Percentiles rank a stretch among this genome's conserved stretches.
Conservation (phyloP, 2,329 filamentous ascomycete species). For the Colletotrichum lupini region DNA sequence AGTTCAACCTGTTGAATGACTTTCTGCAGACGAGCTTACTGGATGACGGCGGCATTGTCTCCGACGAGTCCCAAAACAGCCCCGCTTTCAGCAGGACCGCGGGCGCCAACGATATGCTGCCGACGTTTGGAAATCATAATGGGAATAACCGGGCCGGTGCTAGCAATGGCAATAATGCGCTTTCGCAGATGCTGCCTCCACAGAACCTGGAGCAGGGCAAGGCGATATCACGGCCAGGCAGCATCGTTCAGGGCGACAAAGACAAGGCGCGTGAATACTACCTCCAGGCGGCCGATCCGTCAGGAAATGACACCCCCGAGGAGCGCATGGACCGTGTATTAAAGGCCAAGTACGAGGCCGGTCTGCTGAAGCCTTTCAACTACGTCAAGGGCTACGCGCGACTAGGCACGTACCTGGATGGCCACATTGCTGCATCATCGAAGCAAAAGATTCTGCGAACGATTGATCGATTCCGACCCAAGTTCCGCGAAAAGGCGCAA, state of each 20-base stretch:
- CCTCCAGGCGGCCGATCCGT: slow-evolving; percentile 94
- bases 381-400: slow-evolving; percentile 97
- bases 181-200: slow-evolving; percentile 57
- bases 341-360: slow-evolving; percentile 95
- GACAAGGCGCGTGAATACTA: slow-evolving; percentile 92
- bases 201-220: slow-evolving; percentile 59
- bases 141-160: slow-evolving; percentile 37
- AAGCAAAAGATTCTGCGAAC: slow-evolving; percentile 93
- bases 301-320: slow-evolving; percentile 85
- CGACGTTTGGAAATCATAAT: slow-evolving; percentile 58
- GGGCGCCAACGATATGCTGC: slow-evolving; percentile 59
- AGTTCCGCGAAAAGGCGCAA: slow-evolving; percentile 95
- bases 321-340: slow-evolving; percentile 95
- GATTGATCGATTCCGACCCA: slow-evolving; percentile 91
- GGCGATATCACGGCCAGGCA: slow-evolving; percentile 69
- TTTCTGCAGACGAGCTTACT: slow-evolving; percentile 93
- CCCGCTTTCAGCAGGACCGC: slow-evolving; percentile 52
- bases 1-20: slow-evolving; percentile 97
- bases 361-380: slow-evolving; percentile 95
- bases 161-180: slow-evolving; percentile 40
- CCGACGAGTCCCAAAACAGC: slow-evolving; percentile 72
- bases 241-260: slow-evolving; percentile 73
- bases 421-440: slow-evolving; percentile 82
- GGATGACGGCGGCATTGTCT: slow-evolving; percentile 80
- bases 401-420: slow-evolving; percentile 90